Base-by-base conservation (phyloP, 2,329 filamentous ascomycete genomes). In the Microdochium nivale region DNA sequence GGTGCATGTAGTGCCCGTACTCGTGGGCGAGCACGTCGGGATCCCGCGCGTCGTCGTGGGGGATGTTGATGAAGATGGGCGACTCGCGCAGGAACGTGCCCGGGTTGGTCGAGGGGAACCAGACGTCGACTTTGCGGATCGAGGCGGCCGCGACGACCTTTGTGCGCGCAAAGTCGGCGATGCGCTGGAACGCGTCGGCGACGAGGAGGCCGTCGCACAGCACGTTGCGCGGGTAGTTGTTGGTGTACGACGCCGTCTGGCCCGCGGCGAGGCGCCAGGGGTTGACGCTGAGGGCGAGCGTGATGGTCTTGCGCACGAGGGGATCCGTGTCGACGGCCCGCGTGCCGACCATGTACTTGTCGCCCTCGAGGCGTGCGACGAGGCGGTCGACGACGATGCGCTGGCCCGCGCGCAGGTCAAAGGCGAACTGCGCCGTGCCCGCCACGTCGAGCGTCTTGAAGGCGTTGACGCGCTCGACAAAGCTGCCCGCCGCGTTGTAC, bases 161-260 rank as follows among this genome's bases (percentile, higher is more conserved):
- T 21, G 44, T 47, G 19, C 44, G 16, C 23, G 23, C 44, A 47
- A 47, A 47, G 44, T 47, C 44, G 44, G 44, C 23, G 44, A 47
- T 25, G 44, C 44, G 44, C 44, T 47, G 44, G 44, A 47, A 47
- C 11, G 44, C 44, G 23, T 47, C 44, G 44, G 44, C 44, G 23
- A 47, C 44, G 16, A 47, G 21, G 44, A 47, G 4, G n/a, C 19
- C 19, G 23, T 47, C 23, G 44, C 11, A 23, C n/a, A 21, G n/a
- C 19, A 25, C 25, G 16, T 21, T 23, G 44, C 44, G 44, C 16
- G 44, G 44, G 10, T 25, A 25, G 44, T 47, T 21, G 44, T 33
- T 33, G 30, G 30, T 33, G 30, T 33, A 33, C 30, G 30, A 8
- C 30, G 30, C 30, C 30, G 30, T 33, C 30, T 33, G 30, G 30